A percentile compares a stretch with the other conserved stretches of the same genome.
Evolutionary conservation across 2,329 filamentous ascomycete genomes (phyloP).

Genomic region (Penicillium palitans): DNA sequence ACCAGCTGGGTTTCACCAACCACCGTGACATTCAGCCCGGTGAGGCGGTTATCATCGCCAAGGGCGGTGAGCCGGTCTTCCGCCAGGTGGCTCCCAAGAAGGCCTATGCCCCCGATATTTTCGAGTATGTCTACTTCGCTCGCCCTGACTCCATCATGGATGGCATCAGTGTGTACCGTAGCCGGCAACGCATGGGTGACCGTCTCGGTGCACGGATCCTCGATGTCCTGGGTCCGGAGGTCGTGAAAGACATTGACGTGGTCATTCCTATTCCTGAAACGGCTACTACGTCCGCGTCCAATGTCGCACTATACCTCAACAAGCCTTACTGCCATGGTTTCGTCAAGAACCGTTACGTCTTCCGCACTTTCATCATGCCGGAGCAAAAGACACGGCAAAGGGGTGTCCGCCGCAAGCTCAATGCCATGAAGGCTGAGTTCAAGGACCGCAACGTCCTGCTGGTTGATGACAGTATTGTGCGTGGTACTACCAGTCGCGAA

Average conservation of each 20-base stretch:
- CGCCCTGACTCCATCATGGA: slow-evolving; percentile 81
- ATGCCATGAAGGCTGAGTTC: slow-evolving; percentile 83
- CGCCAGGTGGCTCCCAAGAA: slow-evolving; percentile 68
- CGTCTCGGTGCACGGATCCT: slow-evolving; percentile 74
- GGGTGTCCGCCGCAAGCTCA: slow-evolving; percentile 85
- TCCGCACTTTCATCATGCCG: slow-evolving; percentile 84
- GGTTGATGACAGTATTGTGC: slow-evolving; percentile 87
- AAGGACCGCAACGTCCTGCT: slow-evolving; percentile 75
- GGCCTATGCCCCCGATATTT: slow-evolving; percentile 79
- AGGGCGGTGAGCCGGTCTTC: slow-evolving; percentile 72
- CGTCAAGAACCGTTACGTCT: slow-evolving; percentile 87
- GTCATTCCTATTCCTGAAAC: slow-evolving; percentile 86
- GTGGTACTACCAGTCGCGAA: slow-evolving; percentile 77
- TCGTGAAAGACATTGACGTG: slow-evolving; percentile 71
- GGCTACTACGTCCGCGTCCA: slow-evolving; percentile 75
- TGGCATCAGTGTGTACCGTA: slow-evolving; percentile 81
- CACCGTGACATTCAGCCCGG: slow-evolving; percentile 78
- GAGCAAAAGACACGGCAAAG: slow-evolving; percentile 78
- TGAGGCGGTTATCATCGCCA: slow-evolving; percentile 80
- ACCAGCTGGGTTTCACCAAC: slow-evolving; percentile 75
- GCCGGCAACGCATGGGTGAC: slow-evolving; percentile 81
- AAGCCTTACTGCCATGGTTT: slow-evolving; percentile 81
- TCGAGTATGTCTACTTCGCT: slow-evolving; percentile 86
- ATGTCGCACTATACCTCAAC: slow-evolving; percentile 70
- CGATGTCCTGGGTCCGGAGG: slow-evolving; percentile 65